Conservation (phyloP, 1,284 basidiomycete genomes). For the Austroboletus novae-zelandiae region DNA sequence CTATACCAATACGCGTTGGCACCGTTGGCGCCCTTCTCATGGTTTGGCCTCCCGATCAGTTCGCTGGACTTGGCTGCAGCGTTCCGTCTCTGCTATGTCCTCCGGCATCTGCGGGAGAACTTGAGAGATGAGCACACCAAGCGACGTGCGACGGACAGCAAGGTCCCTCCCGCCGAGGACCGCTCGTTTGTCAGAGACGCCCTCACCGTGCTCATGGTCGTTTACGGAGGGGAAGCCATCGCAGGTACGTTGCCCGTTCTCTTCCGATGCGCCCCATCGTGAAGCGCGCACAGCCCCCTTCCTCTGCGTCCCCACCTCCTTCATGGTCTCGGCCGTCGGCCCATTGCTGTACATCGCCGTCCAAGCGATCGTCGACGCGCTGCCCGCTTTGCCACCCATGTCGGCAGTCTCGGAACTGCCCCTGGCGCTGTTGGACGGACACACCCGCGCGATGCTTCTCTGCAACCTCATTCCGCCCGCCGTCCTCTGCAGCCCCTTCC, state of each 20-base stretch:
- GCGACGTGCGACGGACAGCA: constrained; percentile 16
- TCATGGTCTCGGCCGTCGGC: constrained; percentile 61
- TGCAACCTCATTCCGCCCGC: constrained; percentile 67
- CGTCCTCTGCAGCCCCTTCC: constrained; percentile 50
- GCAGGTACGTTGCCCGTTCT: constrained; percentile 40
- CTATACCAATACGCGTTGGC: constrained; percentile 52
- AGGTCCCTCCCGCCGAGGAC: constrained; percentile 39
- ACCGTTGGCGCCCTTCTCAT: constrained; percentile 66
- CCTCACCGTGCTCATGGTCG: constrained; percentile 58
- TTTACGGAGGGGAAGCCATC: constrained; percentile 72
- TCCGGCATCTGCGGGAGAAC: constrained; percentile 64
- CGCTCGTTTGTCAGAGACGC: constrained; percentile 57
- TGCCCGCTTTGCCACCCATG: constrained; percentile 52
- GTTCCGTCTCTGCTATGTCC: constrained; percentile 61
- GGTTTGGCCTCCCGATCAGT: constrained; percentile 59
- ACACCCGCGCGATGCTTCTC: constrained; percentile 67
- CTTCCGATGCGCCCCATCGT: not conserved
- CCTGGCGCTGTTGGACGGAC: constrained; percentile 61
- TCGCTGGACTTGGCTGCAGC: constrained; percentile 65
- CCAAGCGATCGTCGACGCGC: constrained; percentile 57
- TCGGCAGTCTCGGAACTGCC: constrained; percentile 58
- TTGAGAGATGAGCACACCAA: constrained; percentile 42
- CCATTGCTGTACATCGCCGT: constrained; percentile 53
- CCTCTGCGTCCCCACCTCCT: constrained; percentile 63
- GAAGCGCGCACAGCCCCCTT: constrained; percentile 48